Conservation (phyloP, 2,329 filamentous ascomycete species). For the Niveomyces coronatus region DNA sequence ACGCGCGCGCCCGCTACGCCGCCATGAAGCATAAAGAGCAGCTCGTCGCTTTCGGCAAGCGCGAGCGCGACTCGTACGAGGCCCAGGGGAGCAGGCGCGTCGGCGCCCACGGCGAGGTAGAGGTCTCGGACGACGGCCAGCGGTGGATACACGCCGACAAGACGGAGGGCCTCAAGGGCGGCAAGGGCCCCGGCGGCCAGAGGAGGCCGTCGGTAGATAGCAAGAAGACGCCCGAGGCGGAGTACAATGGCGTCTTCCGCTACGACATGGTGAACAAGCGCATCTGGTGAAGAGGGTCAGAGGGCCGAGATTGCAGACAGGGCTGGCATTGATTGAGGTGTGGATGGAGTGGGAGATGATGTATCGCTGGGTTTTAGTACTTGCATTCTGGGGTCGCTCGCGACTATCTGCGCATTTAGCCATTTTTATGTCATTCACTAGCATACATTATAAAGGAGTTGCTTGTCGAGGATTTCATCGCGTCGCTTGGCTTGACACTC, state of each 20-base stretch:
- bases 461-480: too few species aligned
- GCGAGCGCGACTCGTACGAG: slow-evolving; percentile 47
- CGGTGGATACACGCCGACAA: slow-evolving; percentile 84
- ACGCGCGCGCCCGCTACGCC: slow-evolving; percentile 67
- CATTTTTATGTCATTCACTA: too few species aligned
- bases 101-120: slow-evolving; percentile 76
- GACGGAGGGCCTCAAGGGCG: slow-evolving; percentile 54
- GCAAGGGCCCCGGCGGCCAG: slow-evolving; percentile 42
- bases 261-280: slow-evolving; percentile 96
- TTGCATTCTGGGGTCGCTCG: too few species aligned
- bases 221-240: slow-evolving; percentile 31
- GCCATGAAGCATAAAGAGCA: slow-evolving; percentile 66
- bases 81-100: slow-evolving; percentile 64
- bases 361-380: too few species aligned
- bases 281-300: slow-evolving; percentile 59
- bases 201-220: slow-evolving; percentile 34
- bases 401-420: too few species aligned
- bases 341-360: too few species aligned
- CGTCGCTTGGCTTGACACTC: too few species aligned
- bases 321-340: too few species aligned
- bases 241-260: slow-evolving; percentile 58
- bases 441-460: too few species aligned
- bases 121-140: slow-evolving; percentile 79
- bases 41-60: slow-evolving; percentile 32
- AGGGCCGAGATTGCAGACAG: not conserved